These are phyloP conservation scores for Salinomyces thailandicus DNA, from an alignment of 2,329 filamentous ascomycete genomes.

Conservation along the genomic window DNA sequence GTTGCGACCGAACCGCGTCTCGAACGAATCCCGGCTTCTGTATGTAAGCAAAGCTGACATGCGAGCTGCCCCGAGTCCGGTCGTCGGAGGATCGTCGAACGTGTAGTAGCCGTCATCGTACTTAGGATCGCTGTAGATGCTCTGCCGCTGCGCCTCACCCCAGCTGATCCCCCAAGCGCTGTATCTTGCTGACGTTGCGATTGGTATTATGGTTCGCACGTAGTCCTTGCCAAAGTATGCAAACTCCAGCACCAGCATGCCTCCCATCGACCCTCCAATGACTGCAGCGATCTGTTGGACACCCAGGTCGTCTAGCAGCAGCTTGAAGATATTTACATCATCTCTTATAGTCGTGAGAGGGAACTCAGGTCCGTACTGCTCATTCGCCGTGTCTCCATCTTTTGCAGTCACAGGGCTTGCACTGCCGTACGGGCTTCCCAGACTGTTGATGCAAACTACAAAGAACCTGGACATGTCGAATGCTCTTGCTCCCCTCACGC, in stretches of 20 bases:
- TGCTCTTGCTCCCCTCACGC: constrained; percentile 34
- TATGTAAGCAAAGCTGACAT: constrained; percentile 97
- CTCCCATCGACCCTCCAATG: constrained; percentile 74
- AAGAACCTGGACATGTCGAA: constrained; percentile 80
- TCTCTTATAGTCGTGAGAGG: constrained; percentile 90
- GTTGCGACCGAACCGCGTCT: constrained; percentile 88
- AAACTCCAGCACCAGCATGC: constrained; percentile 87
- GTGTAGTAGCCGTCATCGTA: constrained; percentile 95
- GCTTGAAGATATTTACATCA: constrained; percentile 79
- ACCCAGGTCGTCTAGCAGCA: constrained; percentile 69
- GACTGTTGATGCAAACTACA: constrained; percentile 73
- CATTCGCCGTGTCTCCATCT: constrained; percentile 64
- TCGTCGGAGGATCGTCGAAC: constrained; percentile 74
- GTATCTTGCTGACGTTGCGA: constrained; percentile 74
- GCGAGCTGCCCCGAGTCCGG: constrained; percentile 82
- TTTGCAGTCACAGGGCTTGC: constrained; percentile 84
- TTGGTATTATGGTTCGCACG: constrained; percentile 68
- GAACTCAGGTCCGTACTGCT: constrained; percentile 87
- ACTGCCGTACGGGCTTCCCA: constrained; percentile 76
- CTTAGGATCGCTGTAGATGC: constrained; percentile 96
- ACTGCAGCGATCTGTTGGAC: constrained; percentile 69
- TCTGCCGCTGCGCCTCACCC: constrained; percentile 80
- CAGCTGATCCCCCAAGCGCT: constrained; percentile 87
- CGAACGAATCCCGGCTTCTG: constrained; percentile 91
- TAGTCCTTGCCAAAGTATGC: constrained; percentile 84